A percentile compares a stretch with the other conserved stretches of the same genome.
These are phyloP conservation scores for Globisporangium sylvaticum DNA, from an alignment of 352 stramenopile genomes.

Conservation along the genomic window DNA sequence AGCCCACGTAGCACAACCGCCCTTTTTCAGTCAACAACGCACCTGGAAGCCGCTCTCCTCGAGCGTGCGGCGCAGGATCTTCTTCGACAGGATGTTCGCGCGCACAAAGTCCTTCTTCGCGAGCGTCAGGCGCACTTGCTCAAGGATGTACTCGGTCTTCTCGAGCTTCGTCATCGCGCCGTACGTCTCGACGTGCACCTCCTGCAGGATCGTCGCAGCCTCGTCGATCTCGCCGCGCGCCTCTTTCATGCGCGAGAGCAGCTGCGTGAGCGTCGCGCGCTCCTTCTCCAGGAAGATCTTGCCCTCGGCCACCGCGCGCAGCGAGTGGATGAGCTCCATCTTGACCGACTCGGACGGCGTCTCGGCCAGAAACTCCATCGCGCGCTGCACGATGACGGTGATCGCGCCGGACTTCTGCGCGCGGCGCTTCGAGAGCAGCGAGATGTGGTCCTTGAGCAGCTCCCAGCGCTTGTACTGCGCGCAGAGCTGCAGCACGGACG, in stretches of 20 bases:
- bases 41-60: slow-evolving; percentile 91
- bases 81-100: slow-evolving; percentile 95
- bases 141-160: slow-evolving; percentile 98
- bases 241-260: slow-evolving; percentile 92
- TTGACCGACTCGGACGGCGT: slow-evolving; percentile 83
- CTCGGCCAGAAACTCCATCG: slow-evolving; percentile 78
- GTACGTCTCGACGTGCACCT: slow-evolving; percentile 98
- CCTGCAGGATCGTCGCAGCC: slow-evolving; percentile 94
- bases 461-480: slow-evolving; percentile 86
- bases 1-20: too few species aligned
- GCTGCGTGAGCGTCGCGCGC: slow-evolving; percentile 90
- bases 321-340: slow-evolving; percentile 90
- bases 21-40: too few species aligned
- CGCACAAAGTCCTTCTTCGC: slow-evolving; percentile 97
- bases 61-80: slow-evolving; percentile 93
- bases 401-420: slow-evolving; percentile 87
- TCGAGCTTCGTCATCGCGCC: slow-evolving; percentile 97
- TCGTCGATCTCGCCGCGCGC: slow-evolving; percentile 89
- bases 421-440: slow-evolving; percentile 84
- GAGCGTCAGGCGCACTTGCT: slow-evolving; percentile 96
- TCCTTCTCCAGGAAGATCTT: slow-evolving; percentile 99
- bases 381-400: slow-evolving; percentile 77
- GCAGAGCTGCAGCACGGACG: slow-evolving; percentile 73
- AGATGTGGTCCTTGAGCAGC: slow-evolving; percentile 84
- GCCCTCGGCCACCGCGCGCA: slow-evolving; percentile 94